Conservation (phyloP, 2,329 filamentous ascomycete genomes). For the Fusarium oxysporum region DNA sequence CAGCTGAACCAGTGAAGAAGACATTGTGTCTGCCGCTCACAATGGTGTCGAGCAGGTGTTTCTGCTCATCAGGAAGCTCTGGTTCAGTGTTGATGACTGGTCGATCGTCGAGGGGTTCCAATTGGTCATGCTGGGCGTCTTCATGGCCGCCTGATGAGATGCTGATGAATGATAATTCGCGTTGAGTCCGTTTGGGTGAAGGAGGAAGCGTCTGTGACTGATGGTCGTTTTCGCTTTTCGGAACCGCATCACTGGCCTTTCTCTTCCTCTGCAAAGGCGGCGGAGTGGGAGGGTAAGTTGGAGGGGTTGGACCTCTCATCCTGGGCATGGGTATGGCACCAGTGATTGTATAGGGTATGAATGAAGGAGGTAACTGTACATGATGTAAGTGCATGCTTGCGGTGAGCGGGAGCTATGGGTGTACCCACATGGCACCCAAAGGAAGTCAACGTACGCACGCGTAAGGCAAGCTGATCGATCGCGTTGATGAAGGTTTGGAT, state of each 20-base stretch:
- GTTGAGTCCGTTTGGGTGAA: neutral
- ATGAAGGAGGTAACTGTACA: neutral
- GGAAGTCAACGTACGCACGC: too few relatives aligned
- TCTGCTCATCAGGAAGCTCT: neutral
- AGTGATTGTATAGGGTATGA: neutral
- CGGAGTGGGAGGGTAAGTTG: neutral
- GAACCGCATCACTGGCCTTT: neutral
- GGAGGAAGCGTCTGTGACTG: neutral
- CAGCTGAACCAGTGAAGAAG: constrained; percentile 59
- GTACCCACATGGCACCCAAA: neutral
- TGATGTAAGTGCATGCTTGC: neutral
- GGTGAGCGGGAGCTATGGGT: neutral
- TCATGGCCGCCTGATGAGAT: neutral
- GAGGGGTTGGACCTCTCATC: neutral
- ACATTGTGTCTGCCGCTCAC: neutral
- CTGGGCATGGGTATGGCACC: neutral
- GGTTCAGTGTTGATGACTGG: neutral
- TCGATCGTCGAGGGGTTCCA: neutral
- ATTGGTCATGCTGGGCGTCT: accelerated
- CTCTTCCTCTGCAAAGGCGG: neutral
- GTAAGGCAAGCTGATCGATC: neutral
- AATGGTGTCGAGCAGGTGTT: too few relatives aligned
- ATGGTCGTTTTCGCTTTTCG: neutral
- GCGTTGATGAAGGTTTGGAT: neutral
- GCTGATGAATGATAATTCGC: neutral